Evolutionary conservation across 371 early-diverging fungal genomes (phyloP).

Genomic region (Lichtheimia hyalospora): DNA sequence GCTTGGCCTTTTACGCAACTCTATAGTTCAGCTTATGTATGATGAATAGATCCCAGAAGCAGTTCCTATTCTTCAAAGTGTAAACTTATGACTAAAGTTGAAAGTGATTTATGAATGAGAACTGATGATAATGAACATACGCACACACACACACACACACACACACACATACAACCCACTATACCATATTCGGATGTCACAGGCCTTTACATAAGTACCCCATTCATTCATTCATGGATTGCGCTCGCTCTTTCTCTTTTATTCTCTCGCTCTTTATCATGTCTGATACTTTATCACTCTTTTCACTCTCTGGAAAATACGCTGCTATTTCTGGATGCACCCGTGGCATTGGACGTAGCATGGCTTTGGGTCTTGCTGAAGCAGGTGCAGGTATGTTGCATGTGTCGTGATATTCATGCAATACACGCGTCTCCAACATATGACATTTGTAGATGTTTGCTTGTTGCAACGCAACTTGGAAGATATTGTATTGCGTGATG

Average conservation of each 20-base stretch:
- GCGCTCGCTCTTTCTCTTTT: not conserved
- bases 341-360: constrained; percentile 29
- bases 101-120: not conserved
- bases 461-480: constrained; percentile 25
- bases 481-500: constrained; percentile 19
- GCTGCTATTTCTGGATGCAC: constrained; percentile 32
- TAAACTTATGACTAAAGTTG: too few species aligned
- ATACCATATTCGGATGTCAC: too few species aligned
- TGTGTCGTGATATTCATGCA: too few species aligned
- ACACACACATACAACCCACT: not conserved
- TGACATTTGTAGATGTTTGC: constrained; percentile 19
- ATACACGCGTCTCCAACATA: too few species aligned
- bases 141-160: too few species aligned
- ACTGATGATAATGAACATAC: not conserved
- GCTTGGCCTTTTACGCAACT: too few species aligned
- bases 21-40: too few species aligned
- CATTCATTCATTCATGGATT: too few species aligned
- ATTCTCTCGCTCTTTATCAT: not conserved
- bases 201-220: too few species aligned
- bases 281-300: constrained; percentile 1
- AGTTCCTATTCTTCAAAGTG: not conserved
- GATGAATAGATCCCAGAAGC: too few species aligned
- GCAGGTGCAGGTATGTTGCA: constrained; percentile 32
- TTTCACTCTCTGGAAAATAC: constrained; percentile 27
- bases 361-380: constrained; percentile 34